Conservation (phyloP, 257 asterid species). For the Capsicum rhomboideum region DNA sequence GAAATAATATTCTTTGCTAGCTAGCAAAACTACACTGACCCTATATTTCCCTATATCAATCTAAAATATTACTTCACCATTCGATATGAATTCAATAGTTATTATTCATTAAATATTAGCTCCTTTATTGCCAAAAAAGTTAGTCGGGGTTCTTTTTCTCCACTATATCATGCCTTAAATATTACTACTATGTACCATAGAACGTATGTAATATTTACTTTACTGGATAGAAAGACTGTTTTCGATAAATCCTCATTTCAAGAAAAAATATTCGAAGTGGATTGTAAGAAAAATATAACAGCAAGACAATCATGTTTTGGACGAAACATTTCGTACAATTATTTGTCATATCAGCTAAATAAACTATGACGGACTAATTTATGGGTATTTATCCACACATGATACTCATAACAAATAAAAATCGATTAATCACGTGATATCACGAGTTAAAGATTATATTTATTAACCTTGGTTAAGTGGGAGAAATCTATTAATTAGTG, state of each 20-base stretch:
- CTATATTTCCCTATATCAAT: not conserved
- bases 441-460: not conserved
- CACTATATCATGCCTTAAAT: not conserved
- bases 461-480: not conserved
- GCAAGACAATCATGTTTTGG: not conserved
- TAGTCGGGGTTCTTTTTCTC: not conserved
- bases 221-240: too few species aligned
- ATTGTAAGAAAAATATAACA: too few species aligned
- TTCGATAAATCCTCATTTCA: too few species aligned
- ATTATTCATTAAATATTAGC: not conserved
- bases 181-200: too few species aligned
- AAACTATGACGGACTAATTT: too few species aligned
- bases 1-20: not conserved
- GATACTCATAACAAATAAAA: not conserved
- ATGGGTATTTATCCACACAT: too few species aligned
- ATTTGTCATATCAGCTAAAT: too few species aligned
- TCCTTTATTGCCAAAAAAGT: not conserved
- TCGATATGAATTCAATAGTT: not conserved
- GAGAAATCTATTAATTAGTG: not conserved
- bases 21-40: not conserved
- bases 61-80: not conserved
- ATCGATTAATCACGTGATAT: not conserved
- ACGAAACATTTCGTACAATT: not conserved
- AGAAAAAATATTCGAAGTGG: too few species aligned
- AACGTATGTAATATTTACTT: too few species aligned